Conservation (phyloP, 2,329 filamentous ascomycete species). For the Aspergillus persii region DNA sequence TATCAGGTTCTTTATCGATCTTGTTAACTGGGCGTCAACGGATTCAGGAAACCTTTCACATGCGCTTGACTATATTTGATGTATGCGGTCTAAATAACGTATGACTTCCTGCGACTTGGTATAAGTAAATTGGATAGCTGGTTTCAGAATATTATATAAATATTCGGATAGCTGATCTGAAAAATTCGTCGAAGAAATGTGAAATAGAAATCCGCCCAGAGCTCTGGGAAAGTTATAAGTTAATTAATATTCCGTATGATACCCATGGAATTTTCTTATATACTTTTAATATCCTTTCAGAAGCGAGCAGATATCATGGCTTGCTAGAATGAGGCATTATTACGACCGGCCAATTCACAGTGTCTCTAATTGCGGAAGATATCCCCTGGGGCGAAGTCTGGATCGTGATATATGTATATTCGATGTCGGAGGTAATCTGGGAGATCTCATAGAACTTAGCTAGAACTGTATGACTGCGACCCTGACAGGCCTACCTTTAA, state of each 20-base stretch:
- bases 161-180: not conserved
- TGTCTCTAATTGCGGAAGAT: constrained; percentile 5
- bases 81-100: not conserved
- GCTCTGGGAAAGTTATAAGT: constrained; percentile 1
- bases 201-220: constrained; percentile 4
- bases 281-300: not conserved
- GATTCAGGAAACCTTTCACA: not conserved
- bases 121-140: not conserved
- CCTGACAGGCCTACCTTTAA: not conserved
- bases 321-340: constrained; percentile 3
- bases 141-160: not conserved
- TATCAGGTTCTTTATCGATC: not conserved
- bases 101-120: not conserved
- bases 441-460: not conserved
- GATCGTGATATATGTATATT: not conserved
- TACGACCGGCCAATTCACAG: not conserved
- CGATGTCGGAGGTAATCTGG: not conserved
- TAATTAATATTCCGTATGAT: not conserved
- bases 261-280: not conserved
- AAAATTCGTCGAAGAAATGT: not conserved
- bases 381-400: constrained; percentile 1
- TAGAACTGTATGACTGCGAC: not conserved
- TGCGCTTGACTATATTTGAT: not conserved
- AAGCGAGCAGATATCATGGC: not conserved
- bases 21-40: not conserved